Percentiles rank a stretch among this genome's conserved stretches.
These are phyloP conservation scores for Serendipita sp. DNA, from an alignment of 768 basidiomycete genomes.

Conservation along the genomic window DNA sequence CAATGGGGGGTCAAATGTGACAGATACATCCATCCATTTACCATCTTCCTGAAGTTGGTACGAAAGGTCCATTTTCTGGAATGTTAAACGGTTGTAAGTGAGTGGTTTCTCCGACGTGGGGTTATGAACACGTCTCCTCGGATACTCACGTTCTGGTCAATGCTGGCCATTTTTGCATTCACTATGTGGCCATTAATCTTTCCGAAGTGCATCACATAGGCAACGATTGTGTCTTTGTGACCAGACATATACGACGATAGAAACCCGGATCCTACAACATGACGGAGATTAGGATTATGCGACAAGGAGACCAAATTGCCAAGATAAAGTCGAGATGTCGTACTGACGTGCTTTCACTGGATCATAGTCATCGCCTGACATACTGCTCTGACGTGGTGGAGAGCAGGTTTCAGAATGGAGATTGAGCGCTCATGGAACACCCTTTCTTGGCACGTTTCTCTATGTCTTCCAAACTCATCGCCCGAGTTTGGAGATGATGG, in stretches of 20 bases:
- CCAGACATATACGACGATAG: slow-evolving; percentile 72
- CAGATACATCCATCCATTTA: slow-evolving; percentile 29
- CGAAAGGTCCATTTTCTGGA: slow-evolving; percentile 50
- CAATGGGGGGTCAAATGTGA: slow-evolving; percentile 56
- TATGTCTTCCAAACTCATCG: too few species aligned
- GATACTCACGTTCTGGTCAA: slow-evolving; percentile 41
- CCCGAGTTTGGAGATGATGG: too few species aligned
- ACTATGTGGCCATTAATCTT: slow-evolving; percentile 32
- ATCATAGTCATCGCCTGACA: not conserved
- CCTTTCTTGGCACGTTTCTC: too few species aligned
- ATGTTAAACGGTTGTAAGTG: too few species aligned
- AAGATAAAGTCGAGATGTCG: not conserved
- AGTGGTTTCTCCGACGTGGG: not conserved
- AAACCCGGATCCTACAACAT: slow-evolving; percentile 40
- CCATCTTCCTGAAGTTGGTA: slow-evolving; percentile 37
- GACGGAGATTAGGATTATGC: not conserved
- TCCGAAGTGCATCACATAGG: slow-evolving; percentile 64
- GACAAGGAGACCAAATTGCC: not conserved
- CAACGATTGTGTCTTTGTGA: slow-evolving; percentile 71
- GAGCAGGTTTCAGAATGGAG: not conserved
- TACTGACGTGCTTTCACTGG: not conserved
- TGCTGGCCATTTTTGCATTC: slow-evolving; percentile 53
- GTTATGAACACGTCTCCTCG: slow-evolving; percentile 5
- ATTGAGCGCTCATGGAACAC: not conserved
- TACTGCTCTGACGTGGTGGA: not conserved